Percentiles rank a stretch among this genome's conserved stretches.
phyloP scores from a whole-genome alignment of 768 basidiomycete species.

The Suillus alpinus region DNA sequence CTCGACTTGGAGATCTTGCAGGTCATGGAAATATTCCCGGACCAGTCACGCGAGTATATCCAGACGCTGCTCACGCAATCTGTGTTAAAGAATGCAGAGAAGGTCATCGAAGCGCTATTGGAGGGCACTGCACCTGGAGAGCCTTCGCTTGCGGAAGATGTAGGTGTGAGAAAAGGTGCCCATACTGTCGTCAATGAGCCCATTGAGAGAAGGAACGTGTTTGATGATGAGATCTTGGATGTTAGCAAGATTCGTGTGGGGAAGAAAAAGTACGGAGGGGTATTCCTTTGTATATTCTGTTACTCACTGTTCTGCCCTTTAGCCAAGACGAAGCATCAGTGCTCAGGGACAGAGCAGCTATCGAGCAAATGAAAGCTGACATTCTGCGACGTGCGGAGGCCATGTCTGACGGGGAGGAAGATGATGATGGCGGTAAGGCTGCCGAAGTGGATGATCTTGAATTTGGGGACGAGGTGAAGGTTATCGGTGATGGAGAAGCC shows the following conservation, averaged over 20 bases:
- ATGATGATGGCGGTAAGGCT: slow-evolving; percentile 34
- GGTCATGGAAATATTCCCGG: slow-evolving; percentile 75
- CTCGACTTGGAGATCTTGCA: slow-evolving; percentile 62
- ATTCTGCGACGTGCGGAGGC: slow-evolving; percentile 76
- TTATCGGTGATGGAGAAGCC: slow-evolving; percentile 58
- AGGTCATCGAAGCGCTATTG: slow-evolving; percentile 67
- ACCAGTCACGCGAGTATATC: slow-evolving; percentile 55
- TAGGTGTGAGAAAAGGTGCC: background rate
- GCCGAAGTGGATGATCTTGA: slow-evolving; percentile 50
- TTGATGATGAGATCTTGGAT: slow-evolving; percentile 73
- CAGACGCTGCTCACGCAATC: slow-evolving; percentile 51
- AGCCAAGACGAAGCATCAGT: slow-evolving; percentile 47
- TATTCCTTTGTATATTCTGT: slow-evolving; percentile 4
- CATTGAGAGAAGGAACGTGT: slow-evolving; percentile 65
- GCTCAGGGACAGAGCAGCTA: slow-evolving; percentile 54
- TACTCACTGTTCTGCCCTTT: slow-evolving; percentile 5
- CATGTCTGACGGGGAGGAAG: slow-evolving; percentile 65
- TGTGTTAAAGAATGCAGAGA: slow-evolving; percentile 52
- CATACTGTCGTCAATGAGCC: slow-evolving; percentile 6
- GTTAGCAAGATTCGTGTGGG: slow-evolving; percentile 55
- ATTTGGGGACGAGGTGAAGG: slow-evolving; percentile 47
- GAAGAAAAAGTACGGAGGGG: slow-evolving; percentile 54
- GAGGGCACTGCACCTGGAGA: slow-evolving; percentile 62
- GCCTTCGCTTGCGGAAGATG: slow-evolving; percentile 25
- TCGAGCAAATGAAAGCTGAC: slow-evolving; percentile 79